Percentiles rank a stretch among this genome's conserved stretches.
phyloP scores from a whole-genome alignment of 2,329 filamentous ascomycete genomes.

The Colletotrichum lindemuthianum region DNA sequence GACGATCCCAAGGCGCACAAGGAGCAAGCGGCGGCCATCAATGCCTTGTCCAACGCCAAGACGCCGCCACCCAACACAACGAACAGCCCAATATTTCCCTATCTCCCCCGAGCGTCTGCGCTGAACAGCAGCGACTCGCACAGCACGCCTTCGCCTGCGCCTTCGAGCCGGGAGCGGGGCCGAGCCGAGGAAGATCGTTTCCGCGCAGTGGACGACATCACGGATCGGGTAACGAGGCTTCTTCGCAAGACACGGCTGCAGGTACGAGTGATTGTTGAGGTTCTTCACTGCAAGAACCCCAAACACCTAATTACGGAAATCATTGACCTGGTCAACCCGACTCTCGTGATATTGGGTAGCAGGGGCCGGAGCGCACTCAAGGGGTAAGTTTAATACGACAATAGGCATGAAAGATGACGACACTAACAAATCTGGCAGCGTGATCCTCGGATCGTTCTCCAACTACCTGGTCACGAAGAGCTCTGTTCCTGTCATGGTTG shows the following conservation, averaged over 20 bases:
- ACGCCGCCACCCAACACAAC: conserved; percentile 39
- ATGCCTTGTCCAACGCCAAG: conserved; percentile 64
- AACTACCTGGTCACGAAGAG: conserved; percentile 98
- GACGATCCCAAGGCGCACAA: conserved; percentile 80
- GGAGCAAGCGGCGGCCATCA: conserved; percentile 79
- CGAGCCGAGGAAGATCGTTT: conserved; percentile 82
- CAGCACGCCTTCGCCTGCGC: conserved; percentile 57
- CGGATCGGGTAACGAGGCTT: conserved; percentile 83
- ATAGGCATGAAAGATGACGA: neutral
- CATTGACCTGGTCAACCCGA: conserved; percentile 92
- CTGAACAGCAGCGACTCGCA: conserved; percentile 45
- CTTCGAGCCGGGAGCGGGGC: conserved; percentile 58
- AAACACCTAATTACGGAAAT: conserved; percentile 97
- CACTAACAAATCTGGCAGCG: conserved; percentile 64
- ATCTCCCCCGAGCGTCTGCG: conserved; percentile 46
- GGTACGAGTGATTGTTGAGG: conserved; percentile 92
- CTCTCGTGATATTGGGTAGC: conserved; percentile 91
- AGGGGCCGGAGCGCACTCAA: conserved; percentile 92
- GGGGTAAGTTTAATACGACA: conserved; percentile 68
- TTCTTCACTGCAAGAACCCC: conserved; percentile 97
- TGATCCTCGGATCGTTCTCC: conserved; percentile 94
- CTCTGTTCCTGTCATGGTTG: conserved; percentile 97
- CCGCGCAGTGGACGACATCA: conserved; percentile 84
- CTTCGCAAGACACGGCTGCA: conserved; percentile 92
- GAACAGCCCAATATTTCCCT: conserved; percentile 44